phyloP scores from a whole-genome alignment of 2,329 filamentous ascomycete species.

The Beauveria medogensis region DNA sequence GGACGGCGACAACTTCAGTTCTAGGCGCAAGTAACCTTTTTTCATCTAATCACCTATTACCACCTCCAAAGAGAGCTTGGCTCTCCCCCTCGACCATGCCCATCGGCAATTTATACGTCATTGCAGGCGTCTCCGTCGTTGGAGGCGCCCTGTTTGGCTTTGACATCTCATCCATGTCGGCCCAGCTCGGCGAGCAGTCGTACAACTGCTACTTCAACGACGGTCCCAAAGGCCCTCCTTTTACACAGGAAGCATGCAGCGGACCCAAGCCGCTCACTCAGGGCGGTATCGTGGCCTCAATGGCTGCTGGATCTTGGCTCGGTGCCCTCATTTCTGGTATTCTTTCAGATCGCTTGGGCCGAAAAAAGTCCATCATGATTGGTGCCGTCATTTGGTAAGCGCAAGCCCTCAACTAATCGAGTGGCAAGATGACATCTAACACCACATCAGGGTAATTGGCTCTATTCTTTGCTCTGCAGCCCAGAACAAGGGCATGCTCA shows the following conservation, averaged over 20 bases:
- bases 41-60: background rate
- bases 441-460: slow-evolving; percentile 34
- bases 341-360: slow-evolving; percentile 40
- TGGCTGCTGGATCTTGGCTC: slow-evolving; percentile 43
- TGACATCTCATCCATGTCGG: slow-evolving; percentile 50
- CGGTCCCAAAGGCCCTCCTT: slow-evolving; percentile 25
- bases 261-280: slow-evolving; percentile 34
- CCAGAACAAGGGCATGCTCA: slow-evolving; percentile 41
- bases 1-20: background rate
- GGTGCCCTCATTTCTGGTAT: slow-evolving; percentile 40
- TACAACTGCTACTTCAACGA: slow-evolving; percentile 33
- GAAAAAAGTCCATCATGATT: slow-evolving; percentile 43
- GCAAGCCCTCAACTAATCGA: background rate
- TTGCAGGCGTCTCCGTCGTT: slow-evolving; percentile 28
- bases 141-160: slow-evolving; percentile 42
- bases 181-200: slow-evolving; percentile 28
- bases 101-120: slow-evolving; percentile 28
- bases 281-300: slow-evolving; percentile 43
- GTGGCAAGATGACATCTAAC: background rate
- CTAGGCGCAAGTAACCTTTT: background rate
- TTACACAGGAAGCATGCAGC: slow-evolving; percentile 22
- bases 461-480: slow-evolving; percentile 37
- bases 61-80: background rate
- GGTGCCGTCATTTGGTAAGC: slow-evolving; percentile 43
- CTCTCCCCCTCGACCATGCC: slow-evolving; percentile 15